Evolutionary conservation across 2,329 filamentous ascomycete species (phyloP), one percentile per base, ranked within the genome.

Genomic region (Dactylellina parvicollis): DNA sequence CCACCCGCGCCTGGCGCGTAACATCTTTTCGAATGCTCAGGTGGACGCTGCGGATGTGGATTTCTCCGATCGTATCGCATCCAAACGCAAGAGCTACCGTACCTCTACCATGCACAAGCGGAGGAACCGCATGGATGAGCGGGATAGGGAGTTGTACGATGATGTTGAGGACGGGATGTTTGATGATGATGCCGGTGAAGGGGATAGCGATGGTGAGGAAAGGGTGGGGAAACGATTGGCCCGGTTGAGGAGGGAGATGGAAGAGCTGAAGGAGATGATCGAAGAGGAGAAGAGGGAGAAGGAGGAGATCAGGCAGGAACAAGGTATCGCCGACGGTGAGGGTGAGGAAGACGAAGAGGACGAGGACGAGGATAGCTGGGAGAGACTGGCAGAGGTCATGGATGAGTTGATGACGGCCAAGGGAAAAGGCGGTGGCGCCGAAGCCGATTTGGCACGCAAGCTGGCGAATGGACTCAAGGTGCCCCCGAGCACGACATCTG

Each of bases 41-140:
- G 87, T 96, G 30, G 90, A 96, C 79, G 89, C 92, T 4, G 85
- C 86, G 56, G 88, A 90, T 20, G 91, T 90, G 22, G 92, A 97
- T 81, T 95, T 97, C 80, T 96, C 93, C 1, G 93, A 97, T 81
- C 89, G 93, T 59, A 88, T 98, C 36, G 88, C 88, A 70, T 88
- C 88, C 49, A 94, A 94, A 80, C 87, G 91, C 75, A 92, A 90
- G 81, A 92, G 92, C 22, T 97, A 97, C 83, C 89, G 88, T 76
- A 88, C 89, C 34, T 89, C 90, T 4, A 91, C 85, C 50, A 86
- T 90, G 54, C 86, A 88, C 69, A 86, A 88, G 75, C 85, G 87
- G 57, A 85, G 88, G 65, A 81, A 88, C 42, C 82, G 87, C 64
- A 86, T 89, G 76, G 88, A 87, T n/a, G 78, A 79, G 79, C 79